Percentiles rank a stretch among this genome's conserved stretches.
These are phyloP conservation scores for Geotrichum histeridarum DNA, from an alignment of 1,139 yeast species.

Conservation along the genomic window DNA sequence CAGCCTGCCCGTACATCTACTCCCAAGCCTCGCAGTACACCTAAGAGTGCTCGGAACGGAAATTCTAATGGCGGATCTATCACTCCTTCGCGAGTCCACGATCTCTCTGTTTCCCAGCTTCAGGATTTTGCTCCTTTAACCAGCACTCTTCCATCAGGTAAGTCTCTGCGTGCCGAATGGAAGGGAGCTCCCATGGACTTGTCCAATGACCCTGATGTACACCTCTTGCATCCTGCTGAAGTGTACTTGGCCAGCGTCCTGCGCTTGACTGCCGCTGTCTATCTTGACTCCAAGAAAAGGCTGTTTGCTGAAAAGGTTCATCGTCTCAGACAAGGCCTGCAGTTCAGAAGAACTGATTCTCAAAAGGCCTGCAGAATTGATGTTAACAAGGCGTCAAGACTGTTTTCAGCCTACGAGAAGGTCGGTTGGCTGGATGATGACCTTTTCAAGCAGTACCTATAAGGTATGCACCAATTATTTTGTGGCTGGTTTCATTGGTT, in stretches of 20 bases:
- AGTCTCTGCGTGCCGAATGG: slow-evolving; percentile 89
- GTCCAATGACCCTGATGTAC: slow-evolving; percentile 63
- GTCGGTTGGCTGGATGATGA: slow-evolving; percentile 91
- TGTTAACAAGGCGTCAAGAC: slow-evolving; percentile 89
- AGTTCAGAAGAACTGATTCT: slow-evolving; percentile 94
- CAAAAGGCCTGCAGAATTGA: slow-evolving; percentile 97
- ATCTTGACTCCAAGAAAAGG: slow-evolving; percentile 87
- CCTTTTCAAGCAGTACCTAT: slow-evolving; percentile 54
- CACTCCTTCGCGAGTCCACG: slow-evolving; percentile 34
- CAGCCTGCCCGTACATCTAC: neutral
- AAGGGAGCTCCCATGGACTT: slow-evolving; percentile 96
- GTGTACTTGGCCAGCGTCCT: slow-evolving; percentile 80
- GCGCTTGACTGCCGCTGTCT: slow-evolving; percentile 80
- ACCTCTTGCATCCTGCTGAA: slow-evolving; percentile 85
- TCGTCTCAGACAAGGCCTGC: slow-evolving; percentile 66
- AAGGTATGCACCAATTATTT: slow-evolving; percentile 18
- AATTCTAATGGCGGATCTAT: no score
- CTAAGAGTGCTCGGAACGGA: neutral
- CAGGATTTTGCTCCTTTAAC: slow-evolving; percentile 74
- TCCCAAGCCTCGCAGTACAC: neutral
- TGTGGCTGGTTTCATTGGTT: neutral
- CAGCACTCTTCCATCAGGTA: slow-evolving; percentile 59
- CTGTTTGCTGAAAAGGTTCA: slow-evolving; percentile 83
- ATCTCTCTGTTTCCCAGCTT: slow-evolving; percentile 38
- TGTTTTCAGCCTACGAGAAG: slow-evolving; percentile 88